Evolutionary conservation across 768 basidiomycete species (phyloP).

Genomic region (Rickenella mellea): DNA sequence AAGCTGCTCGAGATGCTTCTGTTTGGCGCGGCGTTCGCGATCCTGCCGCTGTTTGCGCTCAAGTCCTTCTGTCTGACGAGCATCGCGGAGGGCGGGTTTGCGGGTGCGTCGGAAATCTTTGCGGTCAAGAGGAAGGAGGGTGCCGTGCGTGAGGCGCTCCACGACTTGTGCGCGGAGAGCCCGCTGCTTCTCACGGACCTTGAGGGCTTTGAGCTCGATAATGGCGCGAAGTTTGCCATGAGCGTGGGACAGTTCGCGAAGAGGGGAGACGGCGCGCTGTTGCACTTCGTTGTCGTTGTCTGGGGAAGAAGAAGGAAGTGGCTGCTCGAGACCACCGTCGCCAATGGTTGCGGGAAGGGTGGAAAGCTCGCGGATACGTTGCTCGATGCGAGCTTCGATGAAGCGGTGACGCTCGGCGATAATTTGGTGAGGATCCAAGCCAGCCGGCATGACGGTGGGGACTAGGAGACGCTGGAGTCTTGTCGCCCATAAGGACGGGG

Average conservation of each 20-base stretch:
- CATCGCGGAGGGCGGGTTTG: conserved; percentile 82
- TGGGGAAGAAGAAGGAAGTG: conserved; percentile 15
- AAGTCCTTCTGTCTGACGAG: conserved; percentile 77
- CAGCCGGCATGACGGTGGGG: conserved; percentile 83
- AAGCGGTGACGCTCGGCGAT: conserved; percentile 87
- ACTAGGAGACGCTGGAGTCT: conserved; percentile 74
- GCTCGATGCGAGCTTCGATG: conserved; percentile 80
- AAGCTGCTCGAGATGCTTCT: conserved; percentile 94
- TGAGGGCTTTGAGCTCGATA: conserved; percentile 88
- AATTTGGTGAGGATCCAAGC: conserved; percentile 87
- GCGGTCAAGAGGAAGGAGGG: conserved; percentile 84
- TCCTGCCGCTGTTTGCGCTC: conserved; percentile 90
- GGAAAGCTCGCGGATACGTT: conserved; percentile 84
- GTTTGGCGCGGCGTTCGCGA: conserved; percentile 88
- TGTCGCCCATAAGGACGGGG: conserved; percentile 56
- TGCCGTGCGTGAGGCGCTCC: conserved; percentile 79
- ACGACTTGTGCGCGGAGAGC: conserved; percentile 76
- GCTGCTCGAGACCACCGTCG: conserved; percentile 56
- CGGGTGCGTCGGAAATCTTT: conserved; percentile 81
- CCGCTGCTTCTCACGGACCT: conserved; percentile 87
- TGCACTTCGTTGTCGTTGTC: conserved; percentile 3
- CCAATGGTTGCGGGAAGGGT: conserved; percentile 71
- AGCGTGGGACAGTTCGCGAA: conserved; percentile 40
- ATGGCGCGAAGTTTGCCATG: conserved; percentile 82
- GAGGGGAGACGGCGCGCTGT: conserved; percentile 9